A percentile compares a stretch with the other conserved stretches of the same genome.
Evolutionary conservation across 1,284 basidiomycete species (phyloP).

Genomic region (Trichosporon faecale): DNA sequence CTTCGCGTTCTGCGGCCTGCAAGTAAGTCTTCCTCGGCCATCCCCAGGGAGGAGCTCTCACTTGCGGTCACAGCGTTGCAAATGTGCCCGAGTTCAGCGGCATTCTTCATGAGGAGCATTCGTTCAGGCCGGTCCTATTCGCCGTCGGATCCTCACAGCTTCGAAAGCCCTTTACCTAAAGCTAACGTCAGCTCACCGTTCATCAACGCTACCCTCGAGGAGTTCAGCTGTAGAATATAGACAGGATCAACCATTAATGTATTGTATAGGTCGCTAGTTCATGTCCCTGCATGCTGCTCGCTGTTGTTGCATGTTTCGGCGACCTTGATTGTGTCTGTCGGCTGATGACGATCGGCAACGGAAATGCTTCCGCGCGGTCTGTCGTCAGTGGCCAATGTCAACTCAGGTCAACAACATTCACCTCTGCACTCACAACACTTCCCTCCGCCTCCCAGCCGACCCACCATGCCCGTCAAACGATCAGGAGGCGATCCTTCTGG

Average conservation of each 20-base stretch:
- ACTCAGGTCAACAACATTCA: background rate
- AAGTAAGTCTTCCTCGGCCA: conserved; percentile 43
- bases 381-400: conserved; percentile 4
- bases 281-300: too few species aligned
- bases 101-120: too few species aligned
- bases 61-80: too few species aligned
- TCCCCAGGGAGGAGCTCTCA: background rate
- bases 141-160: background rate
- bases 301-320: background rate
- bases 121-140: background rate
- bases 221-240: conserved; percentile 47
- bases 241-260: conserved; percentile 20
- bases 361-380: background rate
- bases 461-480: conserved; percentile 40
- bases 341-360: background rate
- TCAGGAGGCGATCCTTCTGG: conserved; percentile 32
- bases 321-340: background rate
- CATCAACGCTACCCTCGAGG: conserved; percentile 52
- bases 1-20: conserved; percentile 56
- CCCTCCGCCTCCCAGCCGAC: background rate
- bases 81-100: too few species aligned
- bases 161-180: background rate
- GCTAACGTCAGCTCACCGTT: conserved; percentile 41
- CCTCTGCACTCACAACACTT: background rate
- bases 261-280: conserved; percentile 21